These are phyloP conservation scores for Nymphaea colorata DNA, from an alignment of 164 flowering plant genomes.

Conservation along the genomic window DNA sequence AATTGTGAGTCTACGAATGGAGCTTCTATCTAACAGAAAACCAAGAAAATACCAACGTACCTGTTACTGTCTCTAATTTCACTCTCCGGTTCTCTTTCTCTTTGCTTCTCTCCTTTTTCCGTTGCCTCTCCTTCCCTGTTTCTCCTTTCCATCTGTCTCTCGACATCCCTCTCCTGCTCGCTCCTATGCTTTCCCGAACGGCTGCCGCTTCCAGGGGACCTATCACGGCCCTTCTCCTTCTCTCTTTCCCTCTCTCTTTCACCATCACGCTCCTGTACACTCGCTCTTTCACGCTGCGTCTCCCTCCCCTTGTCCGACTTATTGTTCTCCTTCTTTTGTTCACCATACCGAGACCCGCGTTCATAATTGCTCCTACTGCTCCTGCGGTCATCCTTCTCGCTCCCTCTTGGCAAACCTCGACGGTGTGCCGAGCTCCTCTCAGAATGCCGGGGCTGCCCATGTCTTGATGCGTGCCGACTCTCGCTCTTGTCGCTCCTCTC, in stretches of 20 bases:
- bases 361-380: slow-evolving; percentile 17
- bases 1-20: too few relatives aligned
- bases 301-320: slow-evolving; percentile 5
- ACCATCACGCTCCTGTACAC: slow-evolving; percentile 4
- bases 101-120: slow-evolving; percentile 3
- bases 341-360: slow-evolving; percentile 7
- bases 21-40: too few relatives aligned
- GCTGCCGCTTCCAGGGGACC: slow-evolving; percentile 20
- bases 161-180: slow-evolving; percentile 1
- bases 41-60: slow-evolving; percentile 10
- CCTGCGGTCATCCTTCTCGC: slow-evolving; percentile 24
- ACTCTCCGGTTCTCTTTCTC: slow-evolving; percentile 25
- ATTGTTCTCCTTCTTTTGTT: slow-evolving; percentile 11
- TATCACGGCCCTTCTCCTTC: slow-evolving; percentile 17
- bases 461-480: not conserved
- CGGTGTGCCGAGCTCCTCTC: slow-evolving; percentile 12
- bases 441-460: not conserved
- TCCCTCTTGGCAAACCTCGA: slow-evolving; percentile 6
- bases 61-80: slow-evolving; percentile 35
- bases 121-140: slow-evolving; percentile 19
- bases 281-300: slow-evolving; percentile 4
- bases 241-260: slow-evolving; percentile 10
- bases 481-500: not conserved
- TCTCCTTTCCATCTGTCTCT: slow-evolving; percentile 1
- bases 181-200: slow-evolving; percentile 20